Conservation (phyloP, 2,329 filamentous ascomycete genomes). For the Rutstroemia sp. region DNA sequence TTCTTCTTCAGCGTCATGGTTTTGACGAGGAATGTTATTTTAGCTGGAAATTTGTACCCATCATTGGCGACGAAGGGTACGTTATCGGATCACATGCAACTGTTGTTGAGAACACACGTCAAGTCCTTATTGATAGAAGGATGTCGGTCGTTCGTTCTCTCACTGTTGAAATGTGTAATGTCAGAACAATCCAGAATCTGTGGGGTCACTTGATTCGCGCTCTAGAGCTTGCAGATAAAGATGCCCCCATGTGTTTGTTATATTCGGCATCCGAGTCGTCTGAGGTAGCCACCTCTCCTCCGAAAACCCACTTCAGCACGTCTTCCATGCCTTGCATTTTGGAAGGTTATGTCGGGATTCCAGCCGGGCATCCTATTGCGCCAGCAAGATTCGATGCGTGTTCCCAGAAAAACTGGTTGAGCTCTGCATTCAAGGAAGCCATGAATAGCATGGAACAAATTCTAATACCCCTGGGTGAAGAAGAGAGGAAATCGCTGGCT, state of each 20-base stretch:
- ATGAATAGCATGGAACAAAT: too few species aligned
- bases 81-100: slow-evolving; percentile 52
- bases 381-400: slow-evolving; percentile 29
- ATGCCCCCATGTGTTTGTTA: slow-evolving; percentile 68
- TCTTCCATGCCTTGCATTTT: slow-evolving; percentile 55
- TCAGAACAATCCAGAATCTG: slow-evolving; percentile 62
- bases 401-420: too few species aligned
- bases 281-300: slow-evolving; percentile 58
- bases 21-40: slow-evolving; percentile 76
- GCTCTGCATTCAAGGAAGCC: too few species aligned
- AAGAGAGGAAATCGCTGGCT: slow-evolving; percentile 53
- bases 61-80: slow-evolving; percentile 65
- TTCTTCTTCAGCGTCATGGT: slow-evolving; percentile 63
- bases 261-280: slow-evolving; percentile 55
- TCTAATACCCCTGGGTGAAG: slow-evolving; percentile 66
- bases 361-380: slow-evolving; percentile 53
- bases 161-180: slow-evolving; percentile 63
- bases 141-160: slow-evolving; percentile 72
- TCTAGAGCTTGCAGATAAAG: slow-evolving; percentile 63
- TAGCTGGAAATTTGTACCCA: slow-evolving; percentile 60
- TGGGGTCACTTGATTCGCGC: slow-evolving; percentile 63
- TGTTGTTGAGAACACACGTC: too few species aligned
- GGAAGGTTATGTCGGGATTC: slow-evolving; percentile 65
- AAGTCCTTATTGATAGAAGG: slow-evolving; percentile 40
- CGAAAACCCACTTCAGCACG: slow-evolving; percentile 46